Evolutionary conservation across 441 rosid genomes (phyloP).

Genomic region (Metrosideros polymorpha): DNA sequence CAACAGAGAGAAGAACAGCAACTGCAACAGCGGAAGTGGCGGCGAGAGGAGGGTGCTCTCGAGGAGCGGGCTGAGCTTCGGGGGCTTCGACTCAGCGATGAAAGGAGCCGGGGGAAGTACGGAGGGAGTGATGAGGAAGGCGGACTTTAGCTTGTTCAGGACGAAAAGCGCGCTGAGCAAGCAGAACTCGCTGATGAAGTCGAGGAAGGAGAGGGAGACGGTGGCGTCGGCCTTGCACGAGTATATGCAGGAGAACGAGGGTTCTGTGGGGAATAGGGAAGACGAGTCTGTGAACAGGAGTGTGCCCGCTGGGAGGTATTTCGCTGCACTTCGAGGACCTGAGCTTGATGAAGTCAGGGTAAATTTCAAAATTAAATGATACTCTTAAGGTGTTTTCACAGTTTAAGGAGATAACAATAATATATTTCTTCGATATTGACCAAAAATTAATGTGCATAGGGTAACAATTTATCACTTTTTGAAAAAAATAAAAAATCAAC

Average conservation of each 20-base stretch:
- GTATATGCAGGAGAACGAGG: constrained; percentile 18
- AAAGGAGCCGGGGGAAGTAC: constrained; percentile 13
- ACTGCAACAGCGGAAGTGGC: constrained; percentile 21
- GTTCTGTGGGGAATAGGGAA: constrained; percentile 7
- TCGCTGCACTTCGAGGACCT: constrained; percentile 93
- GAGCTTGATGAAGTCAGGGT: constrained; percentile 96
- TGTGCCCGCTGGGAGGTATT: constrained; percentile 95
- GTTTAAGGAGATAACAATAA: neutral
- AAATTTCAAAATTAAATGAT: neutral
- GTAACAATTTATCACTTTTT: neutral
- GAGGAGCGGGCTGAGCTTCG: constrained; percentile 76
- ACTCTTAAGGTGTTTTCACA: neutral
- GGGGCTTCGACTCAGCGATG: constrained; percentile 59
- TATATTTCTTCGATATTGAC: neutral
- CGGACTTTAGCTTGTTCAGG: constrained; percentile 63
- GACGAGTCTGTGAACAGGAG: constrained; percentile 48
- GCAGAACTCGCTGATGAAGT: constrained; percentile 71
- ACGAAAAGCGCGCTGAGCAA: constrained; percentile 71
- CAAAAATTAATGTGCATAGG: neutral
- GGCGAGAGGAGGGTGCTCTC: constrained; percentile 28
- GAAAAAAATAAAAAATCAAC: too few relatives aligned
- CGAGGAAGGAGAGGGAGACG: constrained; percentile 42
- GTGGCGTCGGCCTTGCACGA: constrained; percentile 3
- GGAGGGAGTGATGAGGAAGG: constrained; percentile 28
- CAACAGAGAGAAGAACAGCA: constrained; percentile 32